These are phyloP conservation scores for Pythium oligandrum DNA, from an alignment of 352 stramenopile genomes.

Conservation along the genomic window DNA sequence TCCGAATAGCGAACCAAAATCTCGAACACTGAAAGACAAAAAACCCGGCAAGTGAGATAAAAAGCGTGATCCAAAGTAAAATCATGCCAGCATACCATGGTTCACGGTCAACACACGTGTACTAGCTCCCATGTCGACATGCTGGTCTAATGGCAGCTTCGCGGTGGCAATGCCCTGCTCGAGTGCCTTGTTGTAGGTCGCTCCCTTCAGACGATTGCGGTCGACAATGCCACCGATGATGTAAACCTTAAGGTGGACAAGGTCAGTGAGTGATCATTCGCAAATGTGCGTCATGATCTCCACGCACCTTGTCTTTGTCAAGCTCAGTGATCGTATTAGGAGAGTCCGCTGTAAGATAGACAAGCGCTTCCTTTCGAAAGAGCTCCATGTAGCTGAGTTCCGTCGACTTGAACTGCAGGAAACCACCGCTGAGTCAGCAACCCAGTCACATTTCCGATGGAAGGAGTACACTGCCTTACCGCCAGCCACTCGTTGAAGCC, in stretches of 20 bases:
- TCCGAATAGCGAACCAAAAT: constrained; percentile 71
- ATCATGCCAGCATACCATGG: constrained; percentile 47
- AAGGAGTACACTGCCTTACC: constrained; percentile 22
- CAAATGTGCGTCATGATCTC: too few species aligned
- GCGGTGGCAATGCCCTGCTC: constrained; percentile 88
- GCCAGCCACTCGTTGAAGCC: constrained; percentile 85
- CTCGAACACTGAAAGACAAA: constrained; percentile 57
- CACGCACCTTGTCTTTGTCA: constrained; percentile 71
- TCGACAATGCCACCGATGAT: constrained; percentile 98
- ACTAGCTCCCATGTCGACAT: constrained; percentile 61
- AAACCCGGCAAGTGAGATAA: neutral
- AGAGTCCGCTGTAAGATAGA: constrained; percentile 95
- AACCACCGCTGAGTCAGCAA: neutral
- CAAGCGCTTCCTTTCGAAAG: constrained; percentile 81
- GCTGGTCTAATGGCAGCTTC: constrained; percentile 88
- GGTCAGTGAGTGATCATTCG: too few species aligned
- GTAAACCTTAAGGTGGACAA: constrained; percentile 61
- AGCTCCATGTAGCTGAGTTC: constrained; percentile 63
- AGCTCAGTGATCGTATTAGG: constrained; percentile 88
- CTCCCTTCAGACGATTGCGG: constrained; percentile 93
- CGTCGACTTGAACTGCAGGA: constrained; percentile 47
- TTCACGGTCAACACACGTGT: constrained; percentile 88
- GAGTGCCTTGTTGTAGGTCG: constrained; percentile 89
- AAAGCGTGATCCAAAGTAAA: neutral
- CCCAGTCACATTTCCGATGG: neutral